Evolutionary conservation across 768 basidiomycete genomes (phyloP), one percentile per base, ranked within the genome.

Genomic region (Cystobasidium onofrii): DNA sequence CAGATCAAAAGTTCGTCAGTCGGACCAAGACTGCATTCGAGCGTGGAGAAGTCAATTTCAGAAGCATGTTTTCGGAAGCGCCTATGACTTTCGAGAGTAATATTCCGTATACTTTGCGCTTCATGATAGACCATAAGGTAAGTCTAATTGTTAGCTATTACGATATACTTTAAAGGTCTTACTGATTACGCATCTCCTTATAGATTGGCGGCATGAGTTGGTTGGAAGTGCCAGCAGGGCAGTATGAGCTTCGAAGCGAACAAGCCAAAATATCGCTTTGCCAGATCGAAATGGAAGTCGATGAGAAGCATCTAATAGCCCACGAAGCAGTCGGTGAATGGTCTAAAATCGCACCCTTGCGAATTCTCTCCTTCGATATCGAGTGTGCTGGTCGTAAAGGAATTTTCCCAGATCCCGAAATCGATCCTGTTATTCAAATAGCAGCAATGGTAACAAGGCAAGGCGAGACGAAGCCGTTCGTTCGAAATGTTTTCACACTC

Each of bases 191-290:
- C 27, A 31, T 12, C 20, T 25, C 33, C 54, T 0, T 10, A 7
- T 75, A 93, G 91, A 88, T 99, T 34, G 88, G 94, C 62, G 96
- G 96, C 10, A 98, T 99, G 96, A 98, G 97, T 80, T 99, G 96
- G 95, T 89, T 99, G 65, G 92, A 98, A 82, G 83, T 96, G 10
- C 89, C 89, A 3, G 87, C 89, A 1, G 90, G 90, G 1, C 87
- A 87, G 76, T 99, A 96, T 79, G 83, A 84, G 15, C 79, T 94
- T 23, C 73, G 88, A n/a, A 79, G 85, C 1, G 84, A 81, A 13
- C 83, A 83, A 52, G 83, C 84, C 43, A 90, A 87, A 78, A 85
- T 85, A 61, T 94, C 94, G 0, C 85, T 85, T 61, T 97, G 92
- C 80, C 96, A 99, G 80, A 85, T 97, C 18, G 95, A 99, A 80